phyloP scores from a whole-genome alignment of 495 filamentous ascomycete genomes.

The Podospora tetraspora region DNA sequence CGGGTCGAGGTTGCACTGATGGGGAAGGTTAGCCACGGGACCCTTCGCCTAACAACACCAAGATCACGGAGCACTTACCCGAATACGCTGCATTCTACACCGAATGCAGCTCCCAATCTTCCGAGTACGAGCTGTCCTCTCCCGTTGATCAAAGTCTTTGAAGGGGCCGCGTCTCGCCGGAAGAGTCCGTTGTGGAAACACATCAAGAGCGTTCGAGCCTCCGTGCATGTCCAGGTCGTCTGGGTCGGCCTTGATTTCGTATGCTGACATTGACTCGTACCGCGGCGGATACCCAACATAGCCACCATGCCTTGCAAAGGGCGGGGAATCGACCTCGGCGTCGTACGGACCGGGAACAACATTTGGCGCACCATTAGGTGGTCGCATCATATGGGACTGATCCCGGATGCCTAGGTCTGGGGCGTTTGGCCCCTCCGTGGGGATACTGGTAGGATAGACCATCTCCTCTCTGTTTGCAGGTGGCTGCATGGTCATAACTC shows the following conservation, averaged over 20 bases:
- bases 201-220: slow-evolving; percentile 11
- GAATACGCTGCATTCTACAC: slow-evolving; percentile 52
- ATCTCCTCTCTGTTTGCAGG: slow-evolving; percentile 38
- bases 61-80: slow-evolving; percentile 32
- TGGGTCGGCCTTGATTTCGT: slow-evolving; percentile 14
- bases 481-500: slow-evolving; percentile 34
- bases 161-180: slow-evolving; percentile 46
- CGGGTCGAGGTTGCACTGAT: slow-evolving; percentile 43
- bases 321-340: slow-evolving; percentile 8
- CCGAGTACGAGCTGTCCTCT: slow-evolving; percentile 46
- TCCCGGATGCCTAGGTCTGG: slow-evolving; percentile 11
- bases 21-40: slow-evolving; percentile 11
- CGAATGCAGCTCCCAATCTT: slow-evolving; percentile 49
- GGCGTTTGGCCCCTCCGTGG: background rate
- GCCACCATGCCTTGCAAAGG: slow-evolving; percentile 11
- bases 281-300: slow-evolving; percentile 6
- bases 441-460: slow-evolving; percentile 37
- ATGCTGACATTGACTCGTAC: slow-evolving; percentile 10
- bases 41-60: background rate
- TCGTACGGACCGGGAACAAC: slow-evolving; percentile 10
- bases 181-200: slow-evolving; percentile 19
- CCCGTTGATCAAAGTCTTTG: slow-evolving; percentile 38
- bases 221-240: slow-evolving; percentile 14
- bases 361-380: slow-evolving; percentile 1
- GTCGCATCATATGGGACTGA: slow-evolving; percentile 9